Percentiles rank a stretch among this genome's conserved stretches.
Evolutionary conservation across 805 yeast species (phyloP).

Genomic region (Babjeviella inositovora): DNA sequence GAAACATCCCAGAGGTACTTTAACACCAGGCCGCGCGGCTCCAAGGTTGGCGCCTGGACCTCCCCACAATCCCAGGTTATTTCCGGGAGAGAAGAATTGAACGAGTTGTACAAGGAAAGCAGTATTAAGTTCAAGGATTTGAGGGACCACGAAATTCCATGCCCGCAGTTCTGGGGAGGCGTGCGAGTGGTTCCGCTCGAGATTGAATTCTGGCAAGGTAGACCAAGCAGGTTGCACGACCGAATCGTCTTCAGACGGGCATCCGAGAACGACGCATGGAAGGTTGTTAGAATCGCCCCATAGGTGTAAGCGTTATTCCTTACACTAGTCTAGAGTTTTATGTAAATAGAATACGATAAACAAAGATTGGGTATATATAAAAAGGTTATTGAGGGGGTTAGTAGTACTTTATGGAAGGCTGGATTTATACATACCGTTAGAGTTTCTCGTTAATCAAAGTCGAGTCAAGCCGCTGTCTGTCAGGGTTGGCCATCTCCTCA

Average conservation of each 20-base stretch:
- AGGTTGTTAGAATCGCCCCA: conserved; percentile 59
- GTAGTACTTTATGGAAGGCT: no score
- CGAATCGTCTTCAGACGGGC: conserved; percentile 60
- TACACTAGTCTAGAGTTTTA: no score
- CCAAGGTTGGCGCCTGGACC: conserved; percentile 94
- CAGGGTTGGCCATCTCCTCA: no score
- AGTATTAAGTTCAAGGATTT: conserved; percentile 42
- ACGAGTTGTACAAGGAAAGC: conserved; percentile 25
- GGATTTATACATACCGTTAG: no score
- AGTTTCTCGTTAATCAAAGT: no score
- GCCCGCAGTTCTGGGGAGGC: conserved; percentile 97
- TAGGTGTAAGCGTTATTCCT: no score
- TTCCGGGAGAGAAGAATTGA: conserved; percentile 43
- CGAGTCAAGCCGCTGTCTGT: no score
- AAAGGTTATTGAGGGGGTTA: no score
- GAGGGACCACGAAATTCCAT: conserved; percentile 51
- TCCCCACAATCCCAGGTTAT: conserved; percentile 70
- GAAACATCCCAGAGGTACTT: conserved; percentile 70
- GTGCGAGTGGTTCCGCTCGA: conserved; percentile 75
- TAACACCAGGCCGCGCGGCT: conserved; percentile 81
- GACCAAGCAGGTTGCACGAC: conserved; percentile 81
- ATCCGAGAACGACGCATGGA: conserved; percentile 36
- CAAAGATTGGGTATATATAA: no score
- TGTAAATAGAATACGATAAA: no score
- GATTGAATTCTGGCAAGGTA: conserved; percentile 96